Evolutionary conservation across 1,284 basidiomycete species (phyloP), one percentile per base, ranked within the genome.

Genomic region (Hymenochaete sp.): DNA sequence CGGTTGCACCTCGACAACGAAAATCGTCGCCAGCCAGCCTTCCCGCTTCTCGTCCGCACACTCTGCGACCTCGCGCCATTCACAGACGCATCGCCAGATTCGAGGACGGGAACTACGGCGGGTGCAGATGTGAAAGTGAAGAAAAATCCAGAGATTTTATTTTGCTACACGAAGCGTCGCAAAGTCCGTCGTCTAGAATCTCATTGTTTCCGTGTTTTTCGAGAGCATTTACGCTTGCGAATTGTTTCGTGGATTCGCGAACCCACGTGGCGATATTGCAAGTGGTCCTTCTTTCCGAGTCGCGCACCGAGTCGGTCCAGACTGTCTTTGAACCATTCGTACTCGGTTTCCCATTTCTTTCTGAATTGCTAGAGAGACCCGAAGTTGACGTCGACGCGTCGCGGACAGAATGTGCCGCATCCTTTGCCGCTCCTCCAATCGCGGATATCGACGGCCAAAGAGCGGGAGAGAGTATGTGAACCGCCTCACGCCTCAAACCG

Each of bases 101-200:
- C n/a, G n/a, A n/a, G n/a, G n/a, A n/a, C n/a, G n/a, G n/a, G n/a
- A n/a, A n/a, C n/a, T 11, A n/a, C 32, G 19, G 32, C 18, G 13
- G 19, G 31, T 21, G 62, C 61, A 42, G 62, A 65, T 18, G 28
- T 31, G 14, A 31, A 31, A 9, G 28, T 9, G 9, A 31, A 5
- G 5, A n/a, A 35, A 6, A 6, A n/a, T 4, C 78, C 81, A 4
- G 82, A 90, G 51, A 73, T 92, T 47, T 62, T 91, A 19, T 95
- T 97, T 61, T 93, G 90, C 62, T 95, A 92, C 66, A 93, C 93
- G 66, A 95, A 95, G 59, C 74, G 92, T 39, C 74, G 93, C 63
- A 95, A 93, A 77, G 89, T 85, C 43, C 24, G 58, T 42, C 4
- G 32, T 39, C 18, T 14, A 14, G 10, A 19, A 4, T 4, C 14